Percentiles rank a stretch among this genome's conserved stretches.
Conservation (phyloP, 768 basidiomycete genomes). For the Gelatoporia subvermispora region DNA sequence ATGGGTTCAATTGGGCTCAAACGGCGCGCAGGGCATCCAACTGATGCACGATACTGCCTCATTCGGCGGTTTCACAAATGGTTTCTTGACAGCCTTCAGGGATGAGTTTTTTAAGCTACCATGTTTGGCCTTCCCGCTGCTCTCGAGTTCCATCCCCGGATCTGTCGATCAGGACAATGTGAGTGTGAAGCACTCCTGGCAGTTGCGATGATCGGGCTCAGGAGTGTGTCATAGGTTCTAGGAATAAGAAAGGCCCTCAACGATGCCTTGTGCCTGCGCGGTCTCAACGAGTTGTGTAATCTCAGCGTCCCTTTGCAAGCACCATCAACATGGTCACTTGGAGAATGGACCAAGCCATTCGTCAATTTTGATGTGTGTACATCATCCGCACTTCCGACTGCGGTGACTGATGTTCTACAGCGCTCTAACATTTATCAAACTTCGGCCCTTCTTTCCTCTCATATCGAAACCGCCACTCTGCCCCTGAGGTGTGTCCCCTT, state of each 20-base stretch:
- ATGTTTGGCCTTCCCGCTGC: slow-evolving; percentile 48
- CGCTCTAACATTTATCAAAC: slow-evolving; percentile 22
- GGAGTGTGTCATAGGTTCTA: neutral
- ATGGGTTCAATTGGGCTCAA: neutral
- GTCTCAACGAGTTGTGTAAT: slow-evolving; percentile 24
- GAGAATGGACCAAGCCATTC: slow-evolving; percentile 24
- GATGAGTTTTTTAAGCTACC: slow-evolving; percentile 70
- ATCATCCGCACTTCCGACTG: neutral
- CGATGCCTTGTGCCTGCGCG: slow-evolving; percentile 48
- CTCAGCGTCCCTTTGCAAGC: slow-evolving; percentile 27
- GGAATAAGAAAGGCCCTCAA: slow-evolving; percentile 40
- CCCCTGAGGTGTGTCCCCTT: slow-evolving; percentile 23
- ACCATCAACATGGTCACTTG: slow-evolving; percentile 20
- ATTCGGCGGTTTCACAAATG: slow-evolving; percentile 62
- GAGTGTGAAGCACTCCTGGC: slow-evolving; percentile 18
- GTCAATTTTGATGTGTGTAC: slow-evolving; percentile 22
- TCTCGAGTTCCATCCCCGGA: slow-evolving; percentile 41
- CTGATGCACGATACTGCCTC: slow-evolving; percentile 53
- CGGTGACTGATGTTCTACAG: slow-evolving; percentile 16
- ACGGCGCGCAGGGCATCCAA: slow-evolving; percentile 67
- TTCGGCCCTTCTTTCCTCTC: slow-evolving; percentile 32
- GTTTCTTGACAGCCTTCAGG: slow-evolving; percentile 54
- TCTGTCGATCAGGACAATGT: slow-evolving; percentile 40
- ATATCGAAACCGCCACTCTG: slow-evolving; percentile 32
- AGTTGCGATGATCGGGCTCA: neutral